phyloP scores from a whole-genome alignment of 768 basidiomycete species.

The Suillus plorans region DNA sequence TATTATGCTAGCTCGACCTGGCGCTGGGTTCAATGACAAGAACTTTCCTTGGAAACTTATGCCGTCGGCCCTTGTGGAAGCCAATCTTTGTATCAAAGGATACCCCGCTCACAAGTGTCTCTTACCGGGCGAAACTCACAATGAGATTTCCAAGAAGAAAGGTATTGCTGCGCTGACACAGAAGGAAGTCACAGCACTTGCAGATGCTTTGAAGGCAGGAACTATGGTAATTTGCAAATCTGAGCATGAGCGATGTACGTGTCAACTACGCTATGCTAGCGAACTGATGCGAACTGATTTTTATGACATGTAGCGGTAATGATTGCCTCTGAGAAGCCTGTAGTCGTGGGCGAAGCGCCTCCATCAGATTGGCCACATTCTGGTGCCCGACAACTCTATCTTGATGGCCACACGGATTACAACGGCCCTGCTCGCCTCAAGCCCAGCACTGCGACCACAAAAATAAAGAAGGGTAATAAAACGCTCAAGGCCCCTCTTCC shows the following conservation, averaged over 20 bases:
- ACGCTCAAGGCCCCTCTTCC: neutral
- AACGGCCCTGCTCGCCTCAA: neutral
- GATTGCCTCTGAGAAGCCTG: neutral
- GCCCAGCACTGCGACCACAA: neutral
- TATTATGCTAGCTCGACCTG: too few species aligned
- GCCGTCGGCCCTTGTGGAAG: neutral
- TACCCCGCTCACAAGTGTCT: neutral
- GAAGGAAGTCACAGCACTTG: neutral
- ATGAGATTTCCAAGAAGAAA: neutral
- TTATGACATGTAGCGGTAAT: neutral
- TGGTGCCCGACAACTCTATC: neutral
- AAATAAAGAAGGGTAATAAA: neutral
- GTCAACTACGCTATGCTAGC: too few species aligned
- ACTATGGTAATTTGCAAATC: neutral
- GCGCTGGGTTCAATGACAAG: neutral
- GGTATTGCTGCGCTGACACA: neutral
- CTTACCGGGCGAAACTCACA: neutral
- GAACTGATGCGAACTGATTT: too few species aligned
- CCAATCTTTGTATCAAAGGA: neutral
- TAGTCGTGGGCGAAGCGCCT: neutral
- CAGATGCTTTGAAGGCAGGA: neutral
- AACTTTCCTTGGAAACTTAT: neutral
- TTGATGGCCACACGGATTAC: neutral
- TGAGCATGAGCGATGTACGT: neutral
- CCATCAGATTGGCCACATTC: neutral